These are phyloP conservation scores for Glutinoglossum americanum DNA, from an alignment of 495 filamentous ascomycete genomes.

Conservation along the genomic window DNA sequence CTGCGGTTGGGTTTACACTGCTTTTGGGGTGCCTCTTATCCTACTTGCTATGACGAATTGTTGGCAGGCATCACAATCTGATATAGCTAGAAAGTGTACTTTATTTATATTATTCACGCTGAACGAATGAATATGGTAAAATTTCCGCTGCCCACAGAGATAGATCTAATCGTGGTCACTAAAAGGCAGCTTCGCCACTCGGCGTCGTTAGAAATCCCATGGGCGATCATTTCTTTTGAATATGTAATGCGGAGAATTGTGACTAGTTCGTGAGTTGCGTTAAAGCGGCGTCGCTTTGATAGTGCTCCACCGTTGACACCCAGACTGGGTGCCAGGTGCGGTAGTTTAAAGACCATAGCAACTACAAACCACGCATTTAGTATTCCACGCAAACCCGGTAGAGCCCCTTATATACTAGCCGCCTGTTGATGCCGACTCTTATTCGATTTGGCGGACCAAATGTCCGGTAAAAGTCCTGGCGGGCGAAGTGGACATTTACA, in stretches of 20 bases:
- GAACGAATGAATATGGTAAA: background rate
- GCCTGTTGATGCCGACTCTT: background rate
- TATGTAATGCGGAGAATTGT: too few species aligned
- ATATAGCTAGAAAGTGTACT: background rate
- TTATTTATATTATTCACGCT: background rate
- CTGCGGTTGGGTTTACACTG: background rate
- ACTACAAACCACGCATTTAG: background rate
- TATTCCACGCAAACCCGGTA: background rate
- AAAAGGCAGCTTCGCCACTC: background rate
- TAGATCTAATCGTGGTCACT: background rate
- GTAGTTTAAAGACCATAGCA: background rate
- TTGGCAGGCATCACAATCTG: background rate
- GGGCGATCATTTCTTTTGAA: too few species aligned
- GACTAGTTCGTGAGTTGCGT: too few species aligned
- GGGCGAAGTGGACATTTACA: background rate
- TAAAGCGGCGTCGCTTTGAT: background rate
- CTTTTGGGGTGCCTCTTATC: background rate
- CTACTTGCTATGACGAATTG: background rate
- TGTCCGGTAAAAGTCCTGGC: constrained; percentile 1
- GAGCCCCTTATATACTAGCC: background rate
- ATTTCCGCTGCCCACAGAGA: background rate
- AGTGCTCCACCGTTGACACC: background rate
- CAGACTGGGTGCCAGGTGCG: background rate
- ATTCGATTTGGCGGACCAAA: background rate
- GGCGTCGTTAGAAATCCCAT: too few species aligned